Evolutionary conservation across 208 protist genomes (phyloP), one percentile per base, ranked within the genome.

Genomic region (Sergeia podlipaevii): DNA sequence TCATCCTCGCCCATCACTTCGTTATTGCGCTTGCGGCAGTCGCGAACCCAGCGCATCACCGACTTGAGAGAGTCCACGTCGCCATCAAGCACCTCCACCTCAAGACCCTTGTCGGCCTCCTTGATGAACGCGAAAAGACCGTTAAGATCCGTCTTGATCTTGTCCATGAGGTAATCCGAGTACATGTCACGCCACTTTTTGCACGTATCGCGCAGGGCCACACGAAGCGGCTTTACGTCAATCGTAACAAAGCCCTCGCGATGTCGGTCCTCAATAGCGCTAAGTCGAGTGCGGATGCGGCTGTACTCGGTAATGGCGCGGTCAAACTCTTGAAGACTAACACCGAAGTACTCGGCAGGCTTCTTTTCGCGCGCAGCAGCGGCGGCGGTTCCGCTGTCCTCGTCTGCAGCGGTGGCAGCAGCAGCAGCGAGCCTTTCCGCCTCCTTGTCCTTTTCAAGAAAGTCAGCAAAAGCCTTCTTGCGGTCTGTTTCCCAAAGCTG

Each of bases 111-210:
- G 64, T 97, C 89, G 3, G 85, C 92, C 59, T 87, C 88, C 60
- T 88, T 90, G 56, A 98, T 96, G 57, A 98, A 98, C n/a, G 51
- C 58, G 63, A 87, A 93, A 15, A 96, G 69, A 45, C 87, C 60
- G 36, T 85, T 79, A 18, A 98, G 67, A 39, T 93, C 86, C 0
- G 57, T 68, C 41, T 80, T 77, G 37, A 97, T 95, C 60, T 97
- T 90, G 27, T 93, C 75, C 39, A 97, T 86, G 37, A 98, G 72
- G 77, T 94, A 96, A 65, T 91, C 83, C 0, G 95, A 97, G 74
- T 93, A 98, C 64, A 89, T 95, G 47, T 96, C 93, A 52, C 89
- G 93, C 96, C 97, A 98, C 49, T 95, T 90, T 36, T 89, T 91
- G 66, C 93, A 93, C 21, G 85, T 83, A 38, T 96, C 85, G 36